These are phyloP conservation scores for Globisporangium paroecandrum DNA, from an alignment of 352 stramenopile genomes.

Conservation along the genomic window DNA sequence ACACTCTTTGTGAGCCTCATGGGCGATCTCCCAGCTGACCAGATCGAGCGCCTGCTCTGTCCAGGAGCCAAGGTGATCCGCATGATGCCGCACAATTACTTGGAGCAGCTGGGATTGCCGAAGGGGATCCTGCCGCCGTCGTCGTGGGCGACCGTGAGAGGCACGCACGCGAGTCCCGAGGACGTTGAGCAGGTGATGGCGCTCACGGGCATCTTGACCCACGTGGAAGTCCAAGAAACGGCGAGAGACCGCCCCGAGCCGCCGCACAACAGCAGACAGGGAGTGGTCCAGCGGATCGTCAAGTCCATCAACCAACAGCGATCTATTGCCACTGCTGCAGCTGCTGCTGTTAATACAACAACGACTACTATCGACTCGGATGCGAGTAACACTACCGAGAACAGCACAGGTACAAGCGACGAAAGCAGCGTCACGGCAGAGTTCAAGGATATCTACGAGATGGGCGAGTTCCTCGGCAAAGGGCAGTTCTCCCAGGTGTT, in stretches of 20 bases:
- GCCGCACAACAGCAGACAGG: conserved; percentile 17
- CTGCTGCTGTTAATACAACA: conserved; percentile 5
- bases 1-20: conserved; percentile 73
- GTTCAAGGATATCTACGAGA: conserved; percentile 57
- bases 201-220: conserved; percentile 50
- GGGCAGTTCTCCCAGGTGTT: conserved; percentile 67
- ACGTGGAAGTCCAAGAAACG: conserved; percentile 37
- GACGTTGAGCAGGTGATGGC: conserved; percentile 57
- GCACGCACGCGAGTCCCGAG: conserved; percentile 43
- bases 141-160: conserved; percentile 56
- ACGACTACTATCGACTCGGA: conserved; percentile 10
- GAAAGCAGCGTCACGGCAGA: conserved; percentile 19
- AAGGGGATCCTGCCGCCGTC: conserved; percentile 43
- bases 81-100: conserved; percentile 64
- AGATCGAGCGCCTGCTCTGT: conserved; percentile 55
- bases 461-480: conserved; percentile 53
- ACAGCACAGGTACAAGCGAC: background rate
- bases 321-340: conserved; percentile 16
- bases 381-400: background rate
- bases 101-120: conserved; percentile 51
- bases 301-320: conserved; percentile 32
- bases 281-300: conserved; percentile 33
- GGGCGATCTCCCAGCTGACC: conserved; percentile 49
- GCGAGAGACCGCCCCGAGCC: background rate
- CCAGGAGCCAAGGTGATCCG: conserved; percentile 68